These are phyloP conservation scores for Podaxis mareebaensis DNA, from an alignment of 768 basidiomycete genomes.

Conservation along the genomic window DNA sequence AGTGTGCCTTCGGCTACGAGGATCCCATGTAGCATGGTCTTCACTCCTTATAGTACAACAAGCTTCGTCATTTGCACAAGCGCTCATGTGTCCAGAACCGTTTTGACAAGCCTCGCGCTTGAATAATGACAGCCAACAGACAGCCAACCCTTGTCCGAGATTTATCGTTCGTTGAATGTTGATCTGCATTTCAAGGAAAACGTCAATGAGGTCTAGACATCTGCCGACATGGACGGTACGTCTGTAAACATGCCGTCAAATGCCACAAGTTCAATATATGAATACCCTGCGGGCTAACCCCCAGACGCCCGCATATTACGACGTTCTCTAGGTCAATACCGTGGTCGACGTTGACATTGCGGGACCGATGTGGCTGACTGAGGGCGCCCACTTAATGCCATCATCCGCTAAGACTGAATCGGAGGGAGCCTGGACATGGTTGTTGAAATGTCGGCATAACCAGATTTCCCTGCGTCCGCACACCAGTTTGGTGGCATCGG, in stretches of 20 bases:
- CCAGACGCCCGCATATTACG: background rate
- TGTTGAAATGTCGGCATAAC: too few species aligned
- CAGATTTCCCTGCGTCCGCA: too few species aligned
- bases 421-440: too few species aligned
- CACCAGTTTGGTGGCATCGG: too few species aligned
- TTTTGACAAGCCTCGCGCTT: background rate
- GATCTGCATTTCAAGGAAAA: background rate
- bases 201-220: background rate
- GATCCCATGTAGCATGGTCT: background rate
- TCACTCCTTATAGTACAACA: background rate
- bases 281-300: background rate
- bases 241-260: background rate
- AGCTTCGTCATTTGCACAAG: background rate
- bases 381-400: background rate
- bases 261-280: background rate
- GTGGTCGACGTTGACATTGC: background rate
- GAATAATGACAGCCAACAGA: background rate
- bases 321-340: background rate
- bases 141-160: background rate
- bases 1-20: too few species aligned
- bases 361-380: too few species aligned
- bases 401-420: background rate
- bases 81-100: background rate
- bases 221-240: background rate
- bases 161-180: background rate